Evolutionary conservation across 2,329 filamentous ascomycete genomes (phyloP).

Genomic region (Daldinia sp.): DNA sequence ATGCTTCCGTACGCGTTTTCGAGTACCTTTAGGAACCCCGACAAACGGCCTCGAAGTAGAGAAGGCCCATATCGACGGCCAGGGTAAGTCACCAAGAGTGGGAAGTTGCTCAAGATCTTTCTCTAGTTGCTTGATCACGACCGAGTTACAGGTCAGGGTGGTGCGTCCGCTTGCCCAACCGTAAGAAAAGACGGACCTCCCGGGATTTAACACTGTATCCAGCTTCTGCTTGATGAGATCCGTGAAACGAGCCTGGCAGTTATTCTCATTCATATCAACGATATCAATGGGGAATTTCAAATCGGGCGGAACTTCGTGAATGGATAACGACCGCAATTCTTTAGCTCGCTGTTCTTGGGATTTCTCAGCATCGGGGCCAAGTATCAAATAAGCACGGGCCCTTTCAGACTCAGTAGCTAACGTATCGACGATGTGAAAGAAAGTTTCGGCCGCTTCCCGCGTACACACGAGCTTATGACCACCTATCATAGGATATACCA

Average conservation of each 20-base stretch:
- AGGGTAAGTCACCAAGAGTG: conserved; percentile 33
- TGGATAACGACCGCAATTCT: conserved; percentile 49
- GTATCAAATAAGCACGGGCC: conserved; percentile 64
- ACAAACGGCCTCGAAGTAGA: conserved; percentile 45
- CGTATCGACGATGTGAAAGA: conserved; percentile 70
- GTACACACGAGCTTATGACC: conserved; percentile 70
- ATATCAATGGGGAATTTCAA: conserved; percentile 65
- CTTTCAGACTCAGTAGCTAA: conserved; percentile 71
- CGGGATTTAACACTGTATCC: conserved; percentile 54
- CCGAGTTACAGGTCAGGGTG: conserved; percentile 76
- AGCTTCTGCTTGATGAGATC: conserved; percentile 49
- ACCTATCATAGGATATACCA: conserved; percentile 68
- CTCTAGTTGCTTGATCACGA: conserved; percentile 72
- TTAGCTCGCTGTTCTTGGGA: conserved; percentile 39
- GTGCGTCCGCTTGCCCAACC: conserved; percentile 71
- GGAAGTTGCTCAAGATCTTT: conserved; percentile 42
- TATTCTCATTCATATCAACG: conserved; percentile 56
- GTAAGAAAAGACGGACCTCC: conserved; percentile 74
- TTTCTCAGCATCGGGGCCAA: conserved; percentile 50
- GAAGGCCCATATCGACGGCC: conserved; percentile 47
- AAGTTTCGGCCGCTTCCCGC: conserved; percentile 68
- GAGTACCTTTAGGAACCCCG: conserved; percentile 38
- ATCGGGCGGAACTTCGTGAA: conserved; percentile 49
- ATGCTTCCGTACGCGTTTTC: conserved; percentile 41
- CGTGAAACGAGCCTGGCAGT: conserved; percentile 26